Conservation (phyloP, 148 eudicot species). For the Camellia lanceoleosa region DNA sequence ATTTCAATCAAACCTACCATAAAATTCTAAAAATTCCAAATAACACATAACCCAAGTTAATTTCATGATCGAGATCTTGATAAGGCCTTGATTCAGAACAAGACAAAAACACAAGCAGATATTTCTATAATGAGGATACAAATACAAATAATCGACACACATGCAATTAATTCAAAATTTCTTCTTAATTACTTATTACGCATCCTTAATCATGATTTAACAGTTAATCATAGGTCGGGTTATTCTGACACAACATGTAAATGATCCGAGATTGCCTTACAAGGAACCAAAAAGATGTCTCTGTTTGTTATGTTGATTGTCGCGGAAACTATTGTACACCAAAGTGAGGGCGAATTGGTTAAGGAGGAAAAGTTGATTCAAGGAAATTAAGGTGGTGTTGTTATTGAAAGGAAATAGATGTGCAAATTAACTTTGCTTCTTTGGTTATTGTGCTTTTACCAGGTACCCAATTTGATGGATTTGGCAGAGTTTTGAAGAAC, state of each 20-base stretch:
- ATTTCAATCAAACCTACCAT: too few relatives aligned
- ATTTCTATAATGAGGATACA: too few relatives aligned
- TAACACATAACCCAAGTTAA: too few relatives aligned
- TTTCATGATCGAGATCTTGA: too few relatives aligned
- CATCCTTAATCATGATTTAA: too few relatives aligned
- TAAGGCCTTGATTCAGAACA: too few relatives aligned
- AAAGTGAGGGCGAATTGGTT: constrained; percentile 31
- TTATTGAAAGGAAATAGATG: constrained; percentile 35
- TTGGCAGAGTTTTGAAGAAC: constrained; percentile 36
- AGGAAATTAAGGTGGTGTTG: constrained; percentile 33
- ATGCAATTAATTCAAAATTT: too few relatives aligned
- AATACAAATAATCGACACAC: too few relatives aligned
- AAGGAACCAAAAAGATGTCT: constrained; percentile 55
- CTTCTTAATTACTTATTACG: too few relatives aligned
- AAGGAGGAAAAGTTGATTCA: constrained; percentile 38
- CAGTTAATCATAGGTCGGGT: too few relatives aligned
- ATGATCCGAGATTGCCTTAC: constrained; percentile 79
- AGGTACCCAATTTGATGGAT: constrained; percentile 32
- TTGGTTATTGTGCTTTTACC: constrained; percentile 28
- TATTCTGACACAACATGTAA: constrained; percentile 53
- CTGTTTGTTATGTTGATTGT: constrained; percentile 41
- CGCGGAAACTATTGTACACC: constrained; percentile 37
- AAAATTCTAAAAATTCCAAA: too few relatives aligned
- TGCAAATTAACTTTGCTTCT: constrained; percentile 36
- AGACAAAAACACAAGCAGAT: too few relatives aligned